These are phyloP conservation scores for Leccinum barrowsii DNA, from an alignment of 768 basidiomycete species.

Conservation along the genomic window DNA sequence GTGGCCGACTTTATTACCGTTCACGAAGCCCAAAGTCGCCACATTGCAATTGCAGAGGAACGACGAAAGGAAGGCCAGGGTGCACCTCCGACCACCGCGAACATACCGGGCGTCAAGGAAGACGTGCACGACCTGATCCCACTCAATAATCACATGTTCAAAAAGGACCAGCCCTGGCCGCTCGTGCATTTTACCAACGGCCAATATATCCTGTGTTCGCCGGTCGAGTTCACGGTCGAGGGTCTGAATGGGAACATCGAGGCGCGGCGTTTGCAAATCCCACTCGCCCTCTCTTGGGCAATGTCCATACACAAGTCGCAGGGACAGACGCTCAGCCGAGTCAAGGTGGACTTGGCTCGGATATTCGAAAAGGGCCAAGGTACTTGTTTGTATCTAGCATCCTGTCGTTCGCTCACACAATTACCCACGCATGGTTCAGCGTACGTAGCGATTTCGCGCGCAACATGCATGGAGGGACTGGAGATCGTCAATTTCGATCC, in stretches of 20 bases:
- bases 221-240: slow-evolving; percentile 34
- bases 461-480: slow-evolving; percentile 39
- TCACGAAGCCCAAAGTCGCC: slow-evolving; percentile 27
- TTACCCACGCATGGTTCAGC: slow-evolving; percentile 15
- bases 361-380: slow-evolving; percentile 85
- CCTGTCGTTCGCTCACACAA: neutral
- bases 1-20: slow-evolving; percentile 40
- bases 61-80: slow-evolving; percentile 12
- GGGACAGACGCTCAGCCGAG: slow-evolving; percentile 91
- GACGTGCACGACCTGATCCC: slow-evolving; percentile 14
- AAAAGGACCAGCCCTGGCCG: slow-evolving; percentile 27
- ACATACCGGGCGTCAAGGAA: neutral
- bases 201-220: slow-evolving; percentile 26
- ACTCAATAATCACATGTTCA: slow-evolving; percentile 12
- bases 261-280: slow-evolving; percentile 51
- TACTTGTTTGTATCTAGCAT: slow-evolving; percentile 7
- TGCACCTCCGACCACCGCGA: neutral
- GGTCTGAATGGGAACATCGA: slow-evolving; percentile 33
- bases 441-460: slow-evolving; percentile 38
- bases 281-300: slow-evolving; percentile 89
- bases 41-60: slow-evolving; percentile 31
- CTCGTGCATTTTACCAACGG: slow-evolving; percentile 36
- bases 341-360: slow-evolving; percentile 86
- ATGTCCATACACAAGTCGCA: slow-evolving; percentile 99
- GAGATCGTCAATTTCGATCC: slow-evolving; percentile 37